Evolutionary conservation across 139 green algal species (phyloP).

Genomic region (Chlamydomonas incerta): DNA sequence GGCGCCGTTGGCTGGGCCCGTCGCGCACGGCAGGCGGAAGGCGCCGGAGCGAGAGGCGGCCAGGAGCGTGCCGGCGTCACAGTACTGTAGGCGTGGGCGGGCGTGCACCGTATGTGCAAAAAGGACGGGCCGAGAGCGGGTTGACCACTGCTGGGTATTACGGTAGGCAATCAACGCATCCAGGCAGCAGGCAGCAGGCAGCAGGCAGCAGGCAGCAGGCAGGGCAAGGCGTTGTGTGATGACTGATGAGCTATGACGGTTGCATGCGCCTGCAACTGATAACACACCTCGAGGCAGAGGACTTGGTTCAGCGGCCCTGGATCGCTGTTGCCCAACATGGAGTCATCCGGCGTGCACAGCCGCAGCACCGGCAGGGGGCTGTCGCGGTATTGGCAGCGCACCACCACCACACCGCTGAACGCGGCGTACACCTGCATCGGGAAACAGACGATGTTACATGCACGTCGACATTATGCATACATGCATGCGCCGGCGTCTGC

Average conservation of each 20-base stretch:
- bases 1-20: neutral
- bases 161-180: too few relatives aligned
- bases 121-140: too few relatives aligned
- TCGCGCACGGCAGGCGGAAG: neutral
- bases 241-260: too few relatives aligned
- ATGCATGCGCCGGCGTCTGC: neutral
- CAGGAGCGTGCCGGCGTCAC: constrained; percentile 24
- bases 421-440: neutral
- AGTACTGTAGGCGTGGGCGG: neutral
- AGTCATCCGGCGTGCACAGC: constrained; percentile 10
- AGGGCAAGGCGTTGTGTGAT: too few relatives aligned
- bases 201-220: too few relatives aligned
- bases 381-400: constrained; percentile 1
- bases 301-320: constrained; percentile 14
- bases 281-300: neutral
- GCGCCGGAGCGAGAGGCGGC: neutral
- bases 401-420: constrained; percentile 19
- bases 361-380: neutral
- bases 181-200: too few relatives aligned
- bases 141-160: too few relatives aligned
- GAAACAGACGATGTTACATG: neutral
- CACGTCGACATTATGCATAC: neutral
- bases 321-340: neutral
- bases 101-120: neutral
- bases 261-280: neutral